Evolutionary conservation across 2,329 filamentous ascomycete genomes (phyloP), one percentile per base, ranked within the genome.

Genomic region (Metarhizium robertsii): DNA sequence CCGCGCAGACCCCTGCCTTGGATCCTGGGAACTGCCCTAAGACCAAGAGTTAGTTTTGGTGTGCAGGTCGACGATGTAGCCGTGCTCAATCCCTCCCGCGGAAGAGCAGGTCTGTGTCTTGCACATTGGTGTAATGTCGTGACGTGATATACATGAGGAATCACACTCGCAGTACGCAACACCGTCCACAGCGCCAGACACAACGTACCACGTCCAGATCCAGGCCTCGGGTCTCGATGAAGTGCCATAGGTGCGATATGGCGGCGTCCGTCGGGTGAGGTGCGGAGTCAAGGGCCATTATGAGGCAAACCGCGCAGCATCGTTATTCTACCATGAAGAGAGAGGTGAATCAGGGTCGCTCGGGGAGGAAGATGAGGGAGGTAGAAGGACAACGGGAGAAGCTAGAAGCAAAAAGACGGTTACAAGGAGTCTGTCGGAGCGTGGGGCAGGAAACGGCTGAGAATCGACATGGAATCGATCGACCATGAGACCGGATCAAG

Each of bases 1-100:
- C 50, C 70, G 67, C 42, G 61, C 62, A 32, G 71, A 67, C 47
- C 71, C 71, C 42, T 68, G 61, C 20, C 71, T 66, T 20, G 69
- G 65, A 53, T 73, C 71, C 29, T 53, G 40, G 36, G 55, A 54
- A 14, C 54, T 49, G 13, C 51, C 53, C 56, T 58, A 48, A 11
- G 14, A 30, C 1, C 3, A 48, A 48, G 7, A 13, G 45, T 48
- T 11, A 30, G 20, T 10, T 45, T 11, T 25, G 18, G n/a, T 45
- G 42, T 11, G 42, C 18, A 45, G n/a, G 16, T 20, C 6, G 32
- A 34, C 32, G 6, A 5, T 34, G 6, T 7, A 34, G 32, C 8
- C 42, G 18, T 45, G 42, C 8, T 6, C n/a, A 1, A 25, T 45
- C 16, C 1, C 14, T 14, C 40, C 1, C 40, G 3, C 1, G 11